phyloP scores from a whole-genome alignment of 495 filamentous ascomycete genomes.

The Penicillium riverlandense region DNA sequence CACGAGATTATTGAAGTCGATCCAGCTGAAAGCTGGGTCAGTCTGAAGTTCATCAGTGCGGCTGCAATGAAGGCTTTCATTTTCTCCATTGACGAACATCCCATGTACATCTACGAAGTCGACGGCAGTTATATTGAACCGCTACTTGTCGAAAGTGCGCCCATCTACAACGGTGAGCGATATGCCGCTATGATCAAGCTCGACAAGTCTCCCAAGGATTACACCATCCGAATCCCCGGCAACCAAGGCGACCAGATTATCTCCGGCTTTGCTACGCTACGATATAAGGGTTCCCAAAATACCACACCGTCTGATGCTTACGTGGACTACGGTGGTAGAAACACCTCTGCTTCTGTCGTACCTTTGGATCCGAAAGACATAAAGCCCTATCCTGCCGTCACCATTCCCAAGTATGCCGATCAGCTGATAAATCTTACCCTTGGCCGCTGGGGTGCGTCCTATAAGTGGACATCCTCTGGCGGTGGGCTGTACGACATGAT shows the following conservation, averaged over 20 bases:
- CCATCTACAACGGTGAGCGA: conserved; percentile 28
- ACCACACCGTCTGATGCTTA: conserved; percentile 20
- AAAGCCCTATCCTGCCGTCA: conserved; percentile 26
- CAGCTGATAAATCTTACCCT: conserved; percentile 32
- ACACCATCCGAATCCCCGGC: conserved; percentile 28
- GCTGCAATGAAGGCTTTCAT: conserved; percentile 27
- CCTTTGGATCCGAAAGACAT: conserved; percentile 23
- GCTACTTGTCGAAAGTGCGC: conserved; percentile 17
- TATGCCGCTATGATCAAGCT: conserved; percentile 33
- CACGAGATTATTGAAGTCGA: conserved; percentile 33
- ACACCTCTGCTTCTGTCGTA: conserved; percentile 22
- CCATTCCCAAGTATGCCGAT: conserved; percentile 26
- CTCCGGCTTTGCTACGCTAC: conserved; percentile 22
- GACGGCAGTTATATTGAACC: conserved; percentile 34
- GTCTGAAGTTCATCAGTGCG: conserved; percentile 43
- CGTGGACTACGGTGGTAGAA: conserved; percentile 31
- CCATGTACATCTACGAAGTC: conserved; percentile 34
- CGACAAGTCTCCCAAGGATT: conserved; percentile 23
- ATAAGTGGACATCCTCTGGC: conserved; percentile 33
- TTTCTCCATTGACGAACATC: conserved; percentile 37
- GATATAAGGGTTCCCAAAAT: conserved; percentile 22
- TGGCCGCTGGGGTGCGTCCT: conserved; percentile 25
- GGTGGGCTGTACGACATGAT: conserved; percentile 18
- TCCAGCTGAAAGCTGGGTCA: conserved; percentile 30
- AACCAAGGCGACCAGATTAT: conserved; percentile 29